These are phyloP conservation scores for Cordia subcordata DNA, from an alignment of 257 asterid species.

Conservation along the genomic window DNA sequence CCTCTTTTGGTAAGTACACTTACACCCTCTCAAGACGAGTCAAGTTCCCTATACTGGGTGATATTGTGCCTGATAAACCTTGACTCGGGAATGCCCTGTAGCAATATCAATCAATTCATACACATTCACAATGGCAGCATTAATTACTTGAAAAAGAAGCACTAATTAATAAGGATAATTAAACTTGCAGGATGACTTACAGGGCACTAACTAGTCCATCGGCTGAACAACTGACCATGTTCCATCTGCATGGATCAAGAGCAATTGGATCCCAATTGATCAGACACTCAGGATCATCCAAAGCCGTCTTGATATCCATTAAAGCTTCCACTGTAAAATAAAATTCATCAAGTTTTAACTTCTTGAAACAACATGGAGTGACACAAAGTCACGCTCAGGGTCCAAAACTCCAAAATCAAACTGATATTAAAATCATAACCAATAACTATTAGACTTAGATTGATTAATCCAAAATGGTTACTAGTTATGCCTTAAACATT, in stretches of 20 bases:
- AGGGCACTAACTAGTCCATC: conserved; percentile 50
- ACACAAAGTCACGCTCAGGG: background rate
- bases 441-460: too few relatives aligned
- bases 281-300: conserved; percentile 66
- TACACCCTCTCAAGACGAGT: conserved; percentile 72
- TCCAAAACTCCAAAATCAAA: background rate
- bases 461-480: too few relatives aligned
- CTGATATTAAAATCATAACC: too few relatives aligned
- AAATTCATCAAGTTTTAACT: background rate
- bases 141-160: too few relatives aligned
- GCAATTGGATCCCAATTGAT: conserved; percentile 73
- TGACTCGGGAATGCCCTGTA: conserved; percentile 87
- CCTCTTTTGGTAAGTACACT: conserved; percentile 35
- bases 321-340: conserved; percentile 70
- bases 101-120: conserved; percentile 7
- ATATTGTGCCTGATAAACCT: conserved; percentile 67
- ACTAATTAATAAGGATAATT: background rate
- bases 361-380: background rate
- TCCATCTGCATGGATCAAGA: conserved; percentile 96
- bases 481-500: too few relatives aligned
- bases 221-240: conserved; percentile 64
- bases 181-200: conserved; percentile 43
- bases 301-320: conserved; percentile 66
- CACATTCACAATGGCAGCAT: too few relatives aligned
- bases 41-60: conserved; percentile 67